Evolutionary conservation across 2,329 filamentous ascomycete genomes (phyloP), one percentile per base, ranked within the genome.

Genomic region (Trichoderma koningiopsis): DNA sequence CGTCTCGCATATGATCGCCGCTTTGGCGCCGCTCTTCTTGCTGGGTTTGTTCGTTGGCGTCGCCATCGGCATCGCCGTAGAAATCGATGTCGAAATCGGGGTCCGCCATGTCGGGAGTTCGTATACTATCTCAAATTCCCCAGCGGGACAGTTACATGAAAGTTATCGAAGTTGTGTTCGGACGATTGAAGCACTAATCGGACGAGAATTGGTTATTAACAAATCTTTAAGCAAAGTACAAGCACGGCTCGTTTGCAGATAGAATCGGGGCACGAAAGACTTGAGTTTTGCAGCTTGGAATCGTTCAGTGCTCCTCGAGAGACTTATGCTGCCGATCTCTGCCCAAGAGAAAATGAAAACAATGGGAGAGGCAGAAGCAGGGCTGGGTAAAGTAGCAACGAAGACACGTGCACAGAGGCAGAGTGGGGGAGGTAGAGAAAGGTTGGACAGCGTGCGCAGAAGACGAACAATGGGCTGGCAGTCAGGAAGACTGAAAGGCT

Each of bases 1-100:
- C 52, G 55, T 72, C 56, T 11, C 70, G 65, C 22, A 80, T 76
- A n/a, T 71, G 55, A n/a, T 69, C 37, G 5, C 71, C 58, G 29
- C 80, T 79, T 33, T 71, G 73, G 24, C 77, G 75, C 33, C 79
- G 78, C 24, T 83, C 80, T 29, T 81, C 78, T 61, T 83, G 80
- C 8, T 71, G 71, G 19, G 82, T 79, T 70, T 83, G 80, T 29
- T 86, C 83, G 68, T 81, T 80, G 70, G 81, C 82, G 70, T 83
- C 82, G 74, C 91, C 89, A 68, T 82, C 80, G 70, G 81, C 81
- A 70, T 83, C 82, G 74, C 91, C 89, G 76, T 91, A 92, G 75
- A 91, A 89, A 74, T 92, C 89, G 80, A 92, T 91, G 74, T 91
- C 89, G 78, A 90, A 91, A 75, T 91, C 88, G 75, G 91, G 88